Evolutionary conservation across 176 grass and related monocot genomes (phyloP).

Genomic region (Luzula sylvatica): DNA sequence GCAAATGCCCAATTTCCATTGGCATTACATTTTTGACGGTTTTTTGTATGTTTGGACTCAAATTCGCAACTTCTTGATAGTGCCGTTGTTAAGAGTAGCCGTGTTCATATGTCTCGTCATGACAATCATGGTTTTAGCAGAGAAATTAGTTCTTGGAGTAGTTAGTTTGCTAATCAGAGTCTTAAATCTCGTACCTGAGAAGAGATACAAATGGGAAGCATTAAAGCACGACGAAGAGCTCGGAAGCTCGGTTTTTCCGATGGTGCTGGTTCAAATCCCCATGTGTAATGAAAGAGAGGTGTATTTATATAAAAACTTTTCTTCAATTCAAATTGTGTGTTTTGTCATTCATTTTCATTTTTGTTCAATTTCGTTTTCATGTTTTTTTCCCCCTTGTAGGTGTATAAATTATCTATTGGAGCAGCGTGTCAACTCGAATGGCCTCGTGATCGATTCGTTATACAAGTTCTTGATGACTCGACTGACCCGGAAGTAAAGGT

Average conservation of each 20-base stretch:
- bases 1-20: too few relatives aligned
- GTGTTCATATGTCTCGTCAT: constrained; percentile 37
- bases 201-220: constrained; percentile 44
- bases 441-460: constrained; percentile 51
- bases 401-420: constrained; percentile 88
- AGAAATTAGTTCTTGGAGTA: constrained; percentile 49
- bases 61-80: constrained; percentile 31
- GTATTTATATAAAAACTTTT: too few relatives aligned
- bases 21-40: too few relatives aligned
- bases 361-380: neutral
- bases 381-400: too few relatives aligned
- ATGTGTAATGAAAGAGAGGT: constrained; percentile 99
- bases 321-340: too few relatives aligned
- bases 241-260: constrained; percentile 25
- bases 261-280: constrained; percentile 95
- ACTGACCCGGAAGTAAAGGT: constrained; percentile 78
- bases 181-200: constrained; percentile 35
- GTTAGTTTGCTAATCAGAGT: constrained; percentile 24
- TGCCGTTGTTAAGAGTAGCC: constrained; percentile 27
- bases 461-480: constrained; percentile 96
- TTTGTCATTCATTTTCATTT: neutral
- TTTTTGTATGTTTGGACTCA: neutral
- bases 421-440: constrained; percentile 73
- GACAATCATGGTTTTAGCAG: constrained; percentile 54
- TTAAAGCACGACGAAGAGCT: constrained; percentile 25